These are phyloP conservation scores for Penicillium arizonense DNA, from an alignment of 495 filamentous ascomycete species.

Conservation along the genomic window DNA sequence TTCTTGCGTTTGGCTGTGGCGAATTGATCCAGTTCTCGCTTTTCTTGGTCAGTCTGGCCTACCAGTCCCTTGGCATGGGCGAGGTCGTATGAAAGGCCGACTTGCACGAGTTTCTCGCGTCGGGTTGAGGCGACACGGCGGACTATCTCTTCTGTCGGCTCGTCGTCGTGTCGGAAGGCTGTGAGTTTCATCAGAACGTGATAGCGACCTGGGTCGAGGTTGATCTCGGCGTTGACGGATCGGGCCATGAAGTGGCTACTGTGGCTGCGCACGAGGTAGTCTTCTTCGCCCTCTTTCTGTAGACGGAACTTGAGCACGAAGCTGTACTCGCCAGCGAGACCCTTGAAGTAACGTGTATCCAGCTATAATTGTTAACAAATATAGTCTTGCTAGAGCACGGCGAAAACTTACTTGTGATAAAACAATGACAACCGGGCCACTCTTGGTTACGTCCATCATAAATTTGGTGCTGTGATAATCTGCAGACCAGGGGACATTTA, in stretches of 20 bases:
- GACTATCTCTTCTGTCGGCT: slow-evolving; percentile 68
- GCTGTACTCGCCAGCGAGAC: slow-evolving; percentile 76
- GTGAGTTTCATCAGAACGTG: slow-evolving; percentile 76
- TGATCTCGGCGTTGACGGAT: slow-evolving; percentile 77
- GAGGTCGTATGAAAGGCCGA: slow-evolving; percentile 79
- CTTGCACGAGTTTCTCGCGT: slow-evolving; percentile 79
- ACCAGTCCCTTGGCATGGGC: slow-evolving; percentile 77
- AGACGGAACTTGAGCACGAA: slow-evolving; percentile 80
- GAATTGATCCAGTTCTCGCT: slow-evolving; percentile 42
- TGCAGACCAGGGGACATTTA: slow-evolving; percentile 81
- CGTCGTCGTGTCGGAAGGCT: slow-evolving; percentile 53
- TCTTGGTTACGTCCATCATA: slow-evolving; percentile 61
- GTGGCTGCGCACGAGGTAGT: slow-evolving; percentile 81
- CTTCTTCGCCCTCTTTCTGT: slow-evolving; percentile 74
- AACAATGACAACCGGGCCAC: slow-evolving; percentile 72
- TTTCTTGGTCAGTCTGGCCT: slow-evolving; percentile 64
- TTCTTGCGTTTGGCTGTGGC: slow-evolving; percentile 43
- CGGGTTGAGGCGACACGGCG: slow-evolving; percentile 56
- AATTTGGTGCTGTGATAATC: slow-evolving; percentile 88
- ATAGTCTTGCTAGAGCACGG: not conserved
- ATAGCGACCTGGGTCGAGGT: slow-evolving; percentile 81
- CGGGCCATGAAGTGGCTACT: slow-evolving; percentile 68
- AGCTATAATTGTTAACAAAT: slow-evolving; percentile 41
- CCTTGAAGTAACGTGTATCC: slow-evolving; percentile 81
- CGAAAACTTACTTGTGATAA: slow-evolving; percentile 58